Evolutionary conservation across 2,329 filamentous ascomycete genomes (phyloP), one percentile per base, ranked within the genome.

Genomic region (Neospermospora avenae): DNA sequence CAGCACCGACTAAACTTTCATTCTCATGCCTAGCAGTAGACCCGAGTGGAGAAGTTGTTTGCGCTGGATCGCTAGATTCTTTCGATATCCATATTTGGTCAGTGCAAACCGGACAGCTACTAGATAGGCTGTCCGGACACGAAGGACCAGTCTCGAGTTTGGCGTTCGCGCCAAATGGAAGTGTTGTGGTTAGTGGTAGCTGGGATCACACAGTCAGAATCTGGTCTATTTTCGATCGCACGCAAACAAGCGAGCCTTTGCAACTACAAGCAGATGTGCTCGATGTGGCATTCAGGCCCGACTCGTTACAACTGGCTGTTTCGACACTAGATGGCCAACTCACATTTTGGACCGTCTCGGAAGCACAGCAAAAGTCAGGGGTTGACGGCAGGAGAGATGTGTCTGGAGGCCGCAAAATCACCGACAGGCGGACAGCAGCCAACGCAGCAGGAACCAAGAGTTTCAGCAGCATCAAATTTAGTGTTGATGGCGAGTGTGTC

Each of bases 1-100:
- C 95, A 13, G 93, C 95, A 1, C 93, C 95, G 0, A 93, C 91
- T 34, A 83, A 93, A 58, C 78, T 98, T 25, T 96, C 93, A 0
- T 99, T 98, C 76, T 93, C 92, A 16, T 96, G 90, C 60, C 83
- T 99, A 73, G 92, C 95, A 1, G 92, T 98, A n/a, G 96, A 99
- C 67, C 93, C 95, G 0, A 96, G 92, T 65, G 95, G 95, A 56
- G 96, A 99, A 74, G 90, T 99, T 8, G 90, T 99, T 3, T 96
- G 93, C 61, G 95, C 95, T 10, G 95, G 93, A 2, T 98, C 93
- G 1, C 81, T 96, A 16, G 95, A 99, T 74, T 96, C 93, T 4
- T 98, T 97, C 67, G 93, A 98, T 71, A 91, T 99, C 55, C 93
- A 99, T 75, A 90, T 99, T 63, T 99, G 95, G 95, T 97, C 91